A percentile compares a stretch with the other conserved stretches of the same genome.
Conservation (phyloP, 129 eudicot genomes). For the Logfia minima region DNA sequence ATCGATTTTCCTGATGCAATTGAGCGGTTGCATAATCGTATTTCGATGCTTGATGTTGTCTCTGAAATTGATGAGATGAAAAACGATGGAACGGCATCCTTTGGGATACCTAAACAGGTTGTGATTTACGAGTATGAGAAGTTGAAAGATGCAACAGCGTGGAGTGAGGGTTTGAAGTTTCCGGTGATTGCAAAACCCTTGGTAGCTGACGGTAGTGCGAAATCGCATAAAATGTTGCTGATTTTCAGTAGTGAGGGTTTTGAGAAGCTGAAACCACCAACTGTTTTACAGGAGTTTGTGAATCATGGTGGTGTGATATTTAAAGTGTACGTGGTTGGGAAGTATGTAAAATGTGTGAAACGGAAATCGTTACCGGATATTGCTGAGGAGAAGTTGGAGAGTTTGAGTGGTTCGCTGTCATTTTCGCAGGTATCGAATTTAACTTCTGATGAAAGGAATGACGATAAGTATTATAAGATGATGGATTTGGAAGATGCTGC, state of each 20-base stretch:
- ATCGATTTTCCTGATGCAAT: conserved; percentile 66
- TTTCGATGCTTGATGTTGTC: conserved; percentile 75
- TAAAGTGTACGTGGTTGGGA: conserved; percentile 82
- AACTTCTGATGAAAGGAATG: conserved; percentile 44
- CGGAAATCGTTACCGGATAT: conserved; percentile 84
- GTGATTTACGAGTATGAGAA: conserved; percentile 50
- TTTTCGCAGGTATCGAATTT: conserved; percentile 74
- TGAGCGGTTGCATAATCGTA: conserved; percentile 68
- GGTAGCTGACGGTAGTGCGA: conserved; percentile 82
- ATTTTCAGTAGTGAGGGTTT: conserved; percentile 54
- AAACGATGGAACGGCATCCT: conserved; percentile 32
- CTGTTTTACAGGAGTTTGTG: conserved; percentile 80
- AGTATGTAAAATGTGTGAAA: conserved; percentile 72
- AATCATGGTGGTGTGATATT: conserved; percentile 87
- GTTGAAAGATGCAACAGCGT: conserved; percentile 25
- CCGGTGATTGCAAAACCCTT: conserved; percentile 83
- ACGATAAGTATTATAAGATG: conserved; percentile 51
- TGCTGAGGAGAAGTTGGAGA: conserved; percentile 52
- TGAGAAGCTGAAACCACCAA: conserved; percentile 57
- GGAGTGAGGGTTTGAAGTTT: conserved; percentile 53
- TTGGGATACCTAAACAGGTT: conserved; percentile 69
- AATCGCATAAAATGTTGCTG: conserved; percentile 76
- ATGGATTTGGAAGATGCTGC: conserved; percentile 46
- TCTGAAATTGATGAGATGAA: conserved; percentile 36
- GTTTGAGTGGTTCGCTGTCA: conserved; percentile 47